Base-by-base conservation (phyloP, 176 grass and related monocot genomes). In the Carex cristatella region DNA sequence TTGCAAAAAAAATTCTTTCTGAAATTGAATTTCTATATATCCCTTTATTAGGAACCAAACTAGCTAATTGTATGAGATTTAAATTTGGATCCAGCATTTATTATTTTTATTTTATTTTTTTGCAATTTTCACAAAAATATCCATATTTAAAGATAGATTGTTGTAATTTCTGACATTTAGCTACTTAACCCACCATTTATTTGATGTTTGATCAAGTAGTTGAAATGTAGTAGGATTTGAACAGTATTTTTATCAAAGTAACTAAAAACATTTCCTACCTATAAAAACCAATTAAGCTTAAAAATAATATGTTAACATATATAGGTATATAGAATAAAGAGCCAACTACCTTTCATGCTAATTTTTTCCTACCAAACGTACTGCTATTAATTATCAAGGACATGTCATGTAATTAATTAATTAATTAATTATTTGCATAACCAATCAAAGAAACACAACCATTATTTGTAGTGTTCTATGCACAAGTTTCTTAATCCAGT, bases 261-360 rank as follows among this genome's bases (percentile, higher is more conserved):
- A 23, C 23, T 5, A 40, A 46, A 46, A 46, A 8, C 7, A 46
- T 70, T 70, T 40, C n/a, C 53, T 13, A 53, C 10, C 19, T 51
- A 49, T 18, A 75, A 49, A 49, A 11, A 10, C 9, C 0, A 40
- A 23, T 23, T 23, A 23, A 70, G 2, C 63, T 70, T 40, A 10
- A 23, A 23, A 23, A 23, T 23, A 23, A 23, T 9, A 40, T 48
- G 27, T 14, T 55, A 54, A 13, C 10, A 23, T 23, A 23, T 23
- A 54, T 9, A 4, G 44, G 42, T 74, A 54, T 77, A 40, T 40
- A 40, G 0, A 0, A 40, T 5, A 77, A 77, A 56, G 49, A 77
- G 73, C 73, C 73, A 77, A 77, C 73, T 55, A 77, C 23, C 48
- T 31, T 75, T 76, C 14, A 77, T 33, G 3, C 19, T 77, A 15